Conservation (phyloP, 805 yeast genomes). For the Ogataea ramenticola region DNA sequence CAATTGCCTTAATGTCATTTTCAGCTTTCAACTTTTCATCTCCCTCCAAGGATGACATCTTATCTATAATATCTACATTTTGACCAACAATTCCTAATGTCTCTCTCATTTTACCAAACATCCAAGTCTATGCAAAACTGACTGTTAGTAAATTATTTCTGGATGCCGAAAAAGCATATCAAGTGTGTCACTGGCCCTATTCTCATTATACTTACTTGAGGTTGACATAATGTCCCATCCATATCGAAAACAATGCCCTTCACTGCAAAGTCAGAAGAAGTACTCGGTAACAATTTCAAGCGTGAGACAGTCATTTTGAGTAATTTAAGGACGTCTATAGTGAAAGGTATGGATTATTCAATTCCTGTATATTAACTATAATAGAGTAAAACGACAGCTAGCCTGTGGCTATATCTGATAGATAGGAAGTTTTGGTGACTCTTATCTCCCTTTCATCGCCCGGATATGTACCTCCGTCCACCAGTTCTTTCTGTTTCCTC, state of each 20-base stretch:
- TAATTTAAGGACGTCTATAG: background rate
- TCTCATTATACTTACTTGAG: conserved; percentile 32
- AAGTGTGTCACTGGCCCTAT: background rate
- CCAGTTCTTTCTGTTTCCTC: no score
- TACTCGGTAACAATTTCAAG: background rate
- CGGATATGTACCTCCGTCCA: no score
- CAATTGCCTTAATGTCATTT: conserved; percentile 41
- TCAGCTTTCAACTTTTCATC: conserved; percentile 38
- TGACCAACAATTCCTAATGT: conserved; percentile 42
- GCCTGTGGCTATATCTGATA: no score
- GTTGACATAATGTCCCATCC: conserved; percentile 72
- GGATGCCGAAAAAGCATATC: no score
- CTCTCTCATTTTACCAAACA: conserved; percentile 48
- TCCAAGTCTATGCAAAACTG: conserved; percentile 16
- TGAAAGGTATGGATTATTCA: no score
- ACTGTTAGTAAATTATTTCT: no score
- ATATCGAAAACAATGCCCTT: conserved; percentile 64
- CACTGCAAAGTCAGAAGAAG: conserved; percentile 13
- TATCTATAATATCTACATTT: conserved; percentile 44
- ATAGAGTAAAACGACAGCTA: no score
- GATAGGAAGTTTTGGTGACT: no score
- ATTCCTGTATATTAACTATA: no score
- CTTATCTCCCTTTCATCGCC: no score
- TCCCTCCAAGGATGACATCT: conserved; percentile 36
- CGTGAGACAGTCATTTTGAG: background rate